phyloP scores from a whole-genome alignment of 352 stramenopile species.

The Phytopythium delawarense region DNA sequence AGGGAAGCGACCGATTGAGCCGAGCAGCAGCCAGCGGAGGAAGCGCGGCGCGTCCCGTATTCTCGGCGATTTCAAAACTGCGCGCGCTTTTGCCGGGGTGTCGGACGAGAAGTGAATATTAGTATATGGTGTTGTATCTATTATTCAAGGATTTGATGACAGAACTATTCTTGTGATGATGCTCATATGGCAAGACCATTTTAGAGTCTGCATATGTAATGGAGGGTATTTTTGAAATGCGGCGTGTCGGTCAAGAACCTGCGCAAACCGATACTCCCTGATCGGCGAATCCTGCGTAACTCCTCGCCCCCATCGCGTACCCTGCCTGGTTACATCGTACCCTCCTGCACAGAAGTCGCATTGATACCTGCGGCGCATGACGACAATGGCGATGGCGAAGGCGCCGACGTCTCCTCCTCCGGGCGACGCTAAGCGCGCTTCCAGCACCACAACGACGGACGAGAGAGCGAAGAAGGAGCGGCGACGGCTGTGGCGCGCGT shows the following conservation, averaged over 20 bases:
- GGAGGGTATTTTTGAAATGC: neutral
- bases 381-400: neutral
- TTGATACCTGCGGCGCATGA: neutral
- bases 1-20: neutral
- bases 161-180: neutral
- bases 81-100: neutral
- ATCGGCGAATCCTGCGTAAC: neutral
- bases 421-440: neutral
- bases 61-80: neutral
- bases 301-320: no score
- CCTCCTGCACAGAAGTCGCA: neutral
- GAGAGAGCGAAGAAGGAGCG: neutral
- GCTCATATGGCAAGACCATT: no score
- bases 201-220: neutral
- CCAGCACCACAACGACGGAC: neutral
- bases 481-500: conserved; percentile 12
- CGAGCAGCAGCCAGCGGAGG: neutral
- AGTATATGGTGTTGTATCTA: neutral
- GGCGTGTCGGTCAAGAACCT: neutral
- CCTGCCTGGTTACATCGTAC: neutral
- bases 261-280: neutral
- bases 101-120: neutral
- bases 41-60: conserved; percentile 1
- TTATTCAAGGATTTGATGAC: neutral
- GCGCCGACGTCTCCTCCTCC: neutral